Evolutionary conservation across 2,329 filamentous ascomycete genomes (phyloP).

Genomic region (Scytalidium lignicola): DNA sequence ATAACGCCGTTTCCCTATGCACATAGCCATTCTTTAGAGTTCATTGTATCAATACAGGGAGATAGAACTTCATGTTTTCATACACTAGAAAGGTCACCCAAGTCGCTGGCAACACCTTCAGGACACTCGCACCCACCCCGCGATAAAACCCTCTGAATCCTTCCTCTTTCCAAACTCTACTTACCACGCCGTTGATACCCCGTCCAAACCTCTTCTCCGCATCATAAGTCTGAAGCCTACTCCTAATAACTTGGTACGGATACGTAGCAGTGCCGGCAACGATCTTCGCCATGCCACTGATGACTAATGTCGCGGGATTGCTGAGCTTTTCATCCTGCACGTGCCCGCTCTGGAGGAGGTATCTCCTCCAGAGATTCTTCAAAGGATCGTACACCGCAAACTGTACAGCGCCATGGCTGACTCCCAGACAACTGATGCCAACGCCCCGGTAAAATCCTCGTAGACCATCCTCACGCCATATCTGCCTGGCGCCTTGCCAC

Average conservation of each 20-base stretch:
- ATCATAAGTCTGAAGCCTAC: conserved; percentile 84
- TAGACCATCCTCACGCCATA: conserved; percentile 67
- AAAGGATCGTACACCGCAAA: conserved; percentile 88
- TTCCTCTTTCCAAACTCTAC: conserved; percentile 72
- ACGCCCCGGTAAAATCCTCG: conserved; percentile 85
- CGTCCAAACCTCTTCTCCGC: conserved; percentile 69
- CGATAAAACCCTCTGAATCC: conserved; percentile 85
- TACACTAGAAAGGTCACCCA: conserved; percentile 97
- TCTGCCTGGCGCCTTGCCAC: conserved; percentile 59
- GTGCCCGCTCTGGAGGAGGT: conserved; percentile 40
- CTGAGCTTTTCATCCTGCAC: conserved; percentile 24
- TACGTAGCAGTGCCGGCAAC: conserved; percentile 88
- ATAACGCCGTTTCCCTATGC: not conserved
- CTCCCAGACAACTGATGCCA: conserved; percentile 75
- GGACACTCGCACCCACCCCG: conserved; percentile 80
- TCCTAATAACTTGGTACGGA: conserved; percentile 88
- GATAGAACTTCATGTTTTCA: conserved; percentile 79
- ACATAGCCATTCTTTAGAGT: not conserved
- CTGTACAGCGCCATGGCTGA: conserved; percentile 88
- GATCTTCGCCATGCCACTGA: conserved; percentile 78
- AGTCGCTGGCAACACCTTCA: conserved; percentile 87
- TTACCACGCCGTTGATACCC: conserved; percentile 64
- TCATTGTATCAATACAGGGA: conserved; percentile 37
- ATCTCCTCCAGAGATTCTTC: conserved; percentile 44
- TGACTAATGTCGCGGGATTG: conserved; percentile 58